phyloP scores from a whole-genome alignment of 371 early-diverging fungal species.

The Mucor racemosus region DNA sequence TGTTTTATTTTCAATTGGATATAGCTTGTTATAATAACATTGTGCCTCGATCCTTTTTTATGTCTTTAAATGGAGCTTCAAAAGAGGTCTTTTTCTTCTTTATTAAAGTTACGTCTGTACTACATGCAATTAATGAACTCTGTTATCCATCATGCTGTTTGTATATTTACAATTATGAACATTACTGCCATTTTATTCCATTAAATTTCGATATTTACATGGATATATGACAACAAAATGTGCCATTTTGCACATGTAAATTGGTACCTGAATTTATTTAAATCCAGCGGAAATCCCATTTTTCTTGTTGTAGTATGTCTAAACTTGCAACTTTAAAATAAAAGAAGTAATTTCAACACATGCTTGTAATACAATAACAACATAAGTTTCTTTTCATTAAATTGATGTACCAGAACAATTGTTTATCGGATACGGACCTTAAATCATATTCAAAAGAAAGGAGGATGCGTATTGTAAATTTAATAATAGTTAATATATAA shows the following conservation, averaged over 20 bases:
- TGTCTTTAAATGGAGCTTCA: conserved; percentile 13
- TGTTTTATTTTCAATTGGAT: conserved; percentile 2
- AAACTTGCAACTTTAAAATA: not conserved
- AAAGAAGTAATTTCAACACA: not conserved
- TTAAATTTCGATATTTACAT: not conserved
- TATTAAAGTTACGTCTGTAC: conserved; percentile 3
- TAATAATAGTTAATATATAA: not conserved
- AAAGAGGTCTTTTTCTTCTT: not conserved
- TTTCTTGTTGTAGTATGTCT: not conserved
- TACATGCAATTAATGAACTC: conserved; percentile 8
- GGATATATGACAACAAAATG: not conserved
- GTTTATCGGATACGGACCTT: not conserved
- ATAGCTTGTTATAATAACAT: not conserved
- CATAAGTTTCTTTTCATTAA: not conserved
- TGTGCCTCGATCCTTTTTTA: conserved; percentile 14
- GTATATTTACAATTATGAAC: not conserved
- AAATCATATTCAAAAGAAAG: too few species aligned
- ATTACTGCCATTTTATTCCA: not conserved
- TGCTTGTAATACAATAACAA: not conserved
- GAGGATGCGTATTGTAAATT: not conserved
- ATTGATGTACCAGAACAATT: not conserved
- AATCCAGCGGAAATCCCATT: conserved; percentile 2
- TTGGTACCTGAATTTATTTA: not conserved
- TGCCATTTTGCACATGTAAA: not conserved
- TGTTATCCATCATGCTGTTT: not conserved